Percentiles rank a stretch among this genome's conserved stretches.
Evolutionary conservation across 495 filamentous ascomycete genomes (phyloP).

Genomic region (Letharia columbiana): DNA sequence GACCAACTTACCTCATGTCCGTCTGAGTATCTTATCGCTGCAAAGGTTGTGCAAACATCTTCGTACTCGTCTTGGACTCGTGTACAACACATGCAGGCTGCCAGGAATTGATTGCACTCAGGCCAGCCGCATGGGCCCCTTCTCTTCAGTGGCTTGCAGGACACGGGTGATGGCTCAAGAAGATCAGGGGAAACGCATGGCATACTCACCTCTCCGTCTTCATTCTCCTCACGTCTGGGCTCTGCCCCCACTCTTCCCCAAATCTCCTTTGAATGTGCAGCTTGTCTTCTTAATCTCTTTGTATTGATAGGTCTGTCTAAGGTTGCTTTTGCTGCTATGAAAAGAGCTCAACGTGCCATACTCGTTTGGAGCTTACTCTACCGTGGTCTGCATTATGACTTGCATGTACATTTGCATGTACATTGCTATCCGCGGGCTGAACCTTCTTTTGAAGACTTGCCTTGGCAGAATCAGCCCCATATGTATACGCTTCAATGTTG

Average conservation of each 20-base stretch:
- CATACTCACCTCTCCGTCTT: not conserved
- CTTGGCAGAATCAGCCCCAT: not conserved
- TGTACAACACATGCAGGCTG: not conserved
- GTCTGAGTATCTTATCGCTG: not conserved
- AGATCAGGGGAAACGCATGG: not conserved
- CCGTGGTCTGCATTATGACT: not conserved
- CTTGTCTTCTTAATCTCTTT: not conserved
- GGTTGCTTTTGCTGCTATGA: not conserved
- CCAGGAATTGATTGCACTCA: not conserved
- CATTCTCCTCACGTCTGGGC: not conserved
- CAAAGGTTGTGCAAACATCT: not conserved
- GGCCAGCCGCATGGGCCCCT: not conserved
- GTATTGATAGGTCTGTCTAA: not conserved
- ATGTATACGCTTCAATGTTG: not conserved
- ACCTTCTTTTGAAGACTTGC: not conserved
- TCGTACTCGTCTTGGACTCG: not conserved
- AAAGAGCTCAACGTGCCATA: not conserved
- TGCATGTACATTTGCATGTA: not conserved
- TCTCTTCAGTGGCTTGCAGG: not conserved
- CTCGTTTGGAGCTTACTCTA: not conserved
- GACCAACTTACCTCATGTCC: too few relatives aligned
- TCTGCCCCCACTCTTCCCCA: not conserved
- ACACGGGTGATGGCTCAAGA: not conserved
- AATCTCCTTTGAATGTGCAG: not conserved
- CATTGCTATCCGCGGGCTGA: not conserved